A percentile compares a stretch with the other conserved stretches of the same genome.
phyloP scores from a whole-genome alignment of 208 protist genomes.

The Trypanosomatidae sp. region DNA sequence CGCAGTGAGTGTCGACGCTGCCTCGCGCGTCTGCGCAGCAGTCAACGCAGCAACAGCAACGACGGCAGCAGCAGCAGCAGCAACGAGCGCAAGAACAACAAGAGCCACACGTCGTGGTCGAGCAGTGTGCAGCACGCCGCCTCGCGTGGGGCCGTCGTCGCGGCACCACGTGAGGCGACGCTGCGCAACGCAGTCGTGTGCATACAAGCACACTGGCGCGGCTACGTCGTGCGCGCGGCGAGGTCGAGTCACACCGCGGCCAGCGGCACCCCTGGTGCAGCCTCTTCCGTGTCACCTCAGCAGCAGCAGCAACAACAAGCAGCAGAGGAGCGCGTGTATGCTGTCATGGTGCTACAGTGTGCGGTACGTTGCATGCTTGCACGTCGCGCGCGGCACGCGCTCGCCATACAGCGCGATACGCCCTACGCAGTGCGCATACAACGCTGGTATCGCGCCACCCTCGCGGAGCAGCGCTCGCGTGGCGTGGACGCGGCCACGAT shows the following conservation, averaged over 20 bases:
- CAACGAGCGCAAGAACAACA: too few relatives aligned
- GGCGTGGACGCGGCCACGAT: slow-evolving; percentile 29
- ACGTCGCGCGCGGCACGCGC: background rate
- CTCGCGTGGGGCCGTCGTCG: background rate
- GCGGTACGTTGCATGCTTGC: slow-evolving; percentile 17
- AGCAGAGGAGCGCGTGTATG: slow-evolving; percentile 27
- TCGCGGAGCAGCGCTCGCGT: slow-evolving; percentile 12
- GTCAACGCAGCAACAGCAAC: slow-evolving; percentile 10
- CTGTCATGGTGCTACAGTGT: slow-evolving; percentile 49
- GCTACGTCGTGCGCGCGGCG: background rate
- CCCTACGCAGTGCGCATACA: slow-evolving; percentile 20
- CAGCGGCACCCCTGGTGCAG: too few relatives aligned
- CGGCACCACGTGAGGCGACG: too few relatives aligned
- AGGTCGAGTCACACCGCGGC: slow-evolving; percentile 13
- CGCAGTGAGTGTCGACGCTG: slow-evolving; percentile 29
- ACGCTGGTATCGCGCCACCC: slow-evolving; percentile 24
- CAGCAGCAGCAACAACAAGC: slow-evolving; percentile 5
- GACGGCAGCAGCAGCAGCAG: slow-evolving; percentile 24
- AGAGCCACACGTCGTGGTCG: background rate
- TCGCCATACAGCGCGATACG: slow-evolving; percentile 8
- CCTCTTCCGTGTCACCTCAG: background rate
- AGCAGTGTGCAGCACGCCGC: background rate
- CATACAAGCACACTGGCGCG: slow-evolving; percentile 3
- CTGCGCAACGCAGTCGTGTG: too few relatives aligned
- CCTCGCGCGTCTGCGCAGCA: slow-evolving; percentile 6